These are phyloP conservation scores for Talaromyces nanjingensis DNA, from an alignment of 495 filamentous ascomycete species.

Conservation along the genomic window DNA sequence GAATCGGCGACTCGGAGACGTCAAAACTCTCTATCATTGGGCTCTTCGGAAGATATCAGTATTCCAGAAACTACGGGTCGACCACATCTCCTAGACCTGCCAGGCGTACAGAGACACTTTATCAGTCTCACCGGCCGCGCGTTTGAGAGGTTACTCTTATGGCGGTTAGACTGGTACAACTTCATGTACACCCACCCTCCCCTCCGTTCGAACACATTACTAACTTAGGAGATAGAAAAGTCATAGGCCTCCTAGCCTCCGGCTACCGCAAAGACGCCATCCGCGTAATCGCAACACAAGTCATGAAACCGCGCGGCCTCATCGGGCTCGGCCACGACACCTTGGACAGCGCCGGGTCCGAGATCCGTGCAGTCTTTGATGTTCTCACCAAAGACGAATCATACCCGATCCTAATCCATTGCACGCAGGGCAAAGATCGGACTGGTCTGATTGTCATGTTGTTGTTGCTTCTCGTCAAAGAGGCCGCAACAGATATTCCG, in stretches of 20 bases:
- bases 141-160: constrained; percentile 62
- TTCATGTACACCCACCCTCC: constrained; percentile 42
- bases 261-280: constrained; percentile 65
- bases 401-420: constrained; percentile 66
- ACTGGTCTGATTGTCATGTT: constrained; percentile 69
- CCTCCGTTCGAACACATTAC: constrained; percentile 1
- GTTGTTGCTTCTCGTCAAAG: constrained; percentile 48
- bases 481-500: constrained; percentile 36
- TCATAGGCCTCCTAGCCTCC: constrained; percentile 50
- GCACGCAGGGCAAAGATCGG: constrained; percentile 84
- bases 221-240: constrained; percentile 36
- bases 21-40: constrained; percentile 20
- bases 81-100: constrained; percentile 46
- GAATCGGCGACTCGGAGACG: constrained; percentile 60
- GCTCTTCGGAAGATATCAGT: constrained; percentile 27
- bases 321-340: constrained; percentile 59
- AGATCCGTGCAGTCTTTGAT: constrained; percentile 54
- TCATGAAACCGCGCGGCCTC: constrained; percentile 63
- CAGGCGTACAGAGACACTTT: constrained; percentile 49
- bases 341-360: constrained; percentile 52
- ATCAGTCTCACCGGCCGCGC: constrained; percentile 68
- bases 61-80: constrained; percentile 27
- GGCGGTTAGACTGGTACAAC: constrained; percentile 60
- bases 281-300: constrained; percentile 55
- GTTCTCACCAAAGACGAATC: constrained; percentile 34